Percentiles rank a stretch among this genome's conserved stretches.
These are phyloP conservation scores for Moesziomyces parantarcticus DNA, from an alignment of 1,284 basidiomycete genomes.

Conservation along the genomic window DNA sequence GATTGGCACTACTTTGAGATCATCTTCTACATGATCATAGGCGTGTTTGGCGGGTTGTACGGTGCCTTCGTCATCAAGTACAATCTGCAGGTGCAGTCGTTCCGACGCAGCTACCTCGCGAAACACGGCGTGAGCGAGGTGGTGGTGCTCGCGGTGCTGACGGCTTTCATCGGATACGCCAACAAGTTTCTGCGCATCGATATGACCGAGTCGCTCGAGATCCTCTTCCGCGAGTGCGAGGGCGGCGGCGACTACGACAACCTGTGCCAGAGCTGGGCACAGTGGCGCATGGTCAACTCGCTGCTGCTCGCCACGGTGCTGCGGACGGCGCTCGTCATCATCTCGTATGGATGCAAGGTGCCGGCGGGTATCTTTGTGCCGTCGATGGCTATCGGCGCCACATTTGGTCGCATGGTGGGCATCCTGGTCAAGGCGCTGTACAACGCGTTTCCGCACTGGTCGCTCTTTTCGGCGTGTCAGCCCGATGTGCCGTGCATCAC, in stretches of 20 bases:
- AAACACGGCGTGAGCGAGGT: slow-evolving; percentile 89
- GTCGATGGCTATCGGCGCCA: slow-evolving; percentile 94
- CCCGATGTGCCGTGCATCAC: slow-evolving; percentile 97
- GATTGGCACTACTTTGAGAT: slow-evolving; percentile 99
- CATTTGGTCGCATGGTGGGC: slow-evolving; percentile 88
- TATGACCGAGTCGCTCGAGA: slow-evolving; percentile 97
- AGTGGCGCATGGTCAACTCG: slow-evolving; percentile 95
- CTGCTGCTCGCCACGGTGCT: slow-evolving; percentile 90
- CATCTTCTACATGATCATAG: slow-evolving; percentile 91
- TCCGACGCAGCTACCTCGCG: slow-evolving; percentile 87
- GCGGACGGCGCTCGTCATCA: slow-evolving; percentile 84
- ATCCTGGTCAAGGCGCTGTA: slow-evolving; percentile 88
- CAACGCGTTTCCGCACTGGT: slow-evolving; percentile 81
- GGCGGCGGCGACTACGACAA: slow-evolving; percentile 90
- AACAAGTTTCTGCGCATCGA: slow-evolving; percentile 96
- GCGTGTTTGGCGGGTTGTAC: slow-evolving; percentile 95
- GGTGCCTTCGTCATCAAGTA: slow-evolving; percentile 97
- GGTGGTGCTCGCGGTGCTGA: slow-evolving; percentile 84
- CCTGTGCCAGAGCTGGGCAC: slow-evolving; percentile 92
- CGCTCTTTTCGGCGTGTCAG: slow-evolving; percentile 86
- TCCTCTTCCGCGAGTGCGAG: slow-evolving; percentile 95
- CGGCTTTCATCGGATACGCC: slow-evolving; percentile 90
- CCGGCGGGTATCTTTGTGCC: slow-evolving; percentile 98
- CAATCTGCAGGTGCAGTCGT: slow-evolving; percentile 92
- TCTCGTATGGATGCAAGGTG: slow-evolving; percentile 96